Percentiles rank a stretch among this genome's conserved stretches.
These are phyloP conservation scores for Hysterangium stoloniferum DNA, from an alignment of 768 basidiomycete species.

Conservation along the genomic window DNA sequence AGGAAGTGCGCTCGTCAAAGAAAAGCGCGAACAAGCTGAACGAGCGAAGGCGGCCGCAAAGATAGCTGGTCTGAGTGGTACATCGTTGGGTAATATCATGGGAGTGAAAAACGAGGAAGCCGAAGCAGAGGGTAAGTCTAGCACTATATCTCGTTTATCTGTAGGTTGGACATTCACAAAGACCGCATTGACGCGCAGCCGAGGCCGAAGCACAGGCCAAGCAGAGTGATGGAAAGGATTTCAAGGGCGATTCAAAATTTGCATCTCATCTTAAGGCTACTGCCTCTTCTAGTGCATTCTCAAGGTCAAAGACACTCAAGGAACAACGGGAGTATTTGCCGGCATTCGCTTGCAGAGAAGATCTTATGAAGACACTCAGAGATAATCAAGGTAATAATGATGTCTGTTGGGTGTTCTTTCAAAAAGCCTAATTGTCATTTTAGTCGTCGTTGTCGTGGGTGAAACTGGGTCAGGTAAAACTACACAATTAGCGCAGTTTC, in stretches of 20 bases:
- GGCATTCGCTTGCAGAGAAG: constrained; percentile 95
- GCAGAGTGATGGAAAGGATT: constrained; percentile 49
- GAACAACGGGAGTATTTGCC: constrained; percentile 96
- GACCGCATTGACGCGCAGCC: constrained; percentile 42
- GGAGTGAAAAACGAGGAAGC: constrained; percentile 94
- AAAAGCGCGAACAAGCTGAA: constrained; percentile 95
- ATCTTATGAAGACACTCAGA: constrained; percentile 76
- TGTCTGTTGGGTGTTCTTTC: background rate
- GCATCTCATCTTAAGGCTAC: constrained; percentile 85
- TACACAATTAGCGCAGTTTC: constrained; percentile 89
- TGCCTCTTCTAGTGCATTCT: constrained; percentile 72
- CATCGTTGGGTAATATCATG: constrained; percentile 93
- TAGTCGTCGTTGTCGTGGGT: constrained; percentile 93
- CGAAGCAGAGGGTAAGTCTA: constrained; percentile 75
- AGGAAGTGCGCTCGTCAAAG: constrained; percentile 89
- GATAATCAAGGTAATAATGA: constrained; percentile 83
- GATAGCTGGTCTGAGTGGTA: constrained; percentile 85
- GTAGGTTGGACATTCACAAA: constrained; percentile 78
- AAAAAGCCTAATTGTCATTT: background rate
- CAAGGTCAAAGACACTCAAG: constrained; percentile 75
- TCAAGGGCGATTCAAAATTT: constrained; percentile 95
- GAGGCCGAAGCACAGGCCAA: constrained; percentile 39
- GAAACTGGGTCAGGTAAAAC: constrained; percentile 99
- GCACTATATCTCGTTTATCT: constrained; percentile 21
- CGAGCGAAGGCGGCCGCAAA: constrained; percentile 95